Base-by-base conservation (phyloP, 1,139 yeast genomes). In the Saccharomycopsis hybrid region DNA sequence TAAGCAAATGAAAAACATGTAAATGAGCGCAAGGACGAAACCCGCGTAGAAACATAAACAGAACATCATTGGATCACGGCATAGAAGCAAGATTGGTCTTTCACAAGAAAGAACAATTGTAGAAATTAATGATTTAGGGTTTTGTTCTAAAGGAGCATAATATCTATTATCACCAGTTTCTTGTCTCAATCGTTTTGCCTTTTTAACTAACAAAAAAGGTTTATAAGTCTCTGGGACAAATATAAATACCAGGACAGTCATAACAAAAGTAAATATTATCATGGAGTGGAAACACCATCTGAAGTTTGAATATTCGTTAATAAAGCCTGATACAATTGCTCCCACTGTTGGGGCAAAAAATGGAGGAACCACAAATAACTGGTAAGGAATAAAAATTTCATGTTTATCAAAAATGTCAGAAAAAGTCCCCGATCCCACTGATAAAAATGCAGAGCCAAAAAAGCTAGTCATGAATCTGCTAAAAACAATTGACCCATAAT, bases 261-360 rank as follows among this genome's bases (percentile, higher is more conserved):
- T 81, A 1, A 78, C 78, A 54, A 96, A 96, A 1, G 92, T 86
- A 65, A 88, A 86, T 2, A 92, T 96, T 85, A 88, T 78, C 62
- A 87, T 87, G 95, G 96, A 87, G 56, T 85, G 77, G 64, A 88
- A 78, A 44, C 86, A 65, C 48, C 83, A 90, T 8, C 47, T 41
- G 31, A 45, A 49, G 24, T 74, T 75, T 25, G 90, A 73, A 55
- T 80, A 76, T 44, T 84, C 80, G 54, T 82, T 74, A 60, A 88
- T 82, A 68, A 87, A 87, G 35, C 96, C 96, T 61, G 86, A 85
- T 41, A 86, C 86, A 49, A 88, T 68, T n/a, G 95, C 95, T 33
- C 96, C 96, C 47, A 88, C 67, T 35, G 86, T 95, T 0, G 96
- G 96, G 44, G 96, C 96, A 48, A 90, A 82, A 65, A 88, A 87